Evolutionary conservation across 371 early-diverging fungal genomes (phyloP).

Genomic region (Mortierella sp.): DNA sequence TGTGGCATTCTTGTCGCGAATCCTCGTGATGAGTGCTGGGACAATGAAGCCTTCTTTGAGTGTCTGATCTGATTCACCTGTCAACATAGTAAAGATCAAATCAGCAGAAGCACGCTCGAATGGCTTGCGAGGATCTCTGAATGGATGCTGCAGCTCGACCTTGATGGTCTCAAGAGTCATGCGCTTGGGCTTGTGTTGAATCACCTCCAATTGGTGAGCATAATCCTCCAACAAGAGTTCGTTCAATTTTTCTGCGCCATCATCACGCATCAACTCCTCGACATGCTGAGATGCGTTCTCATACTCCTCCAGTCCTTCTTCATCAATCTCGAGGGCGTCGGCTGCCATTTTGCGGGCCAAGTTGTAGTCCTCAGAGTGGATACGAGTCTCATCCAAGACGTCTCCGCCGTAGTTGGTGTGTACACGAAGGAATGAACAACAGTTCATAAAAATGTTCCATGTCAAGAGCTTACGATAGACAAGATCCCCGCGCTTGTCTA

Average conservation of each 20-base stretch:
- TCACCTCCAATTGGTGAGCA: constrained; percentile 83
- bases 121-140: constrained; percentile 78
- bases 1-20: constrained; percentile 81
- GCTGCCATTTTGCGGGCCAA: constrained; percentile 97
- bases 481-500: constrained; percentile 75
- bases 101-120: constrained; percentile 74
- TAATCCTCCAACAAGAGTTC: constrained; percentile 92
- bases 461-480: constrained; percentile 76
- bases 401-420: constrained; percentile 66
- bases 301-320: constrained; percentile 78
- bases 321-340: constrained; percentile 96
- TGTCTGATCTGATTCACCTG: constrained; percentile 86
- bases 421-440: constrained; percentile 92
- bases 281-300: constrained; percentile 79
- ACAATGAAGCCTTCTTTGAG: constrained; percentile 74
- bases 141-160: constrained; percentile 88
- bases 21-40: constrained; percentile 70
- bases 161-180: constrained; percentile 88
- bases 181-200: constrained; percentile 81
- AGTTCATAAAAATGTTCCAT: constrained; percentile 91
- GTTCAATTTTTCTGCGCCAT: constrained; percentile 83
- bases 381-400: constrained; percentile 95
- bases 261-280: constrained; percentile 81
- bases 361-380: constrained; percentile 96
- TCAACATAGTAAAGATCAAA: constrained; percentile 89